Evolutionary conservation across 371 early-diverging fungal species (phyloP), one percentile per base, ranked within the genome.

Genomic region (Mucor mucedo): DNA sequence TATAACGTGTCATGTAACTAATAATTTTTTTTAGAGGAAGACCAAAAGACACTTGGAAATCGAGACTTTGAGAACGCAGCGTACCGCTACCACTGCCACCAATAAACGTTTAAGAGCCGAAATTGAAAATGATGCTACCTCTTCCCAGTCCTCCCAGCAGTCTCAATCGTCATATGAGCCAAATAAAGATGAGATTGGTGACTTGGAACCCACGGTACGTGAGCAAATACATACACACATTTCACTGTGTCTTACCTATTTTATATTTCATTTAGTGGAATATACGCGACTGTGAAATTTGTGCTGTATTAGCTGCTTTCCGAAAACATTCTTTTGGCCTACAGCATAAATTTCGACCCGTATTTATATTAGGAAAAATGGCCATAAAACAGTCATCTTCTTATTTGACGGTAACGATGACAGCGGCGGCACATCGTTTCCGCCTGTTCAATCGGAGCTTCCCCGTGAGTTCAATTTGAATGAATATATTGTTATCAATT

Each of bases 141-240:
- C 57, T 57, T 57, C 57, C 57, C 57, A 57, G 57, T 55, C 55
- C 55, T 55, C 55, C 29, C 42, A 55, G 41, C 28, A 55, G 55
- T 57, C 47, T 33, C 57, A 57, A 45, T 57, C 57, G 44, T 57
- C 57, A 45, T 57, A 57, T 33, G 47, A 57, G 57, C 47, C 47
- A 45, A n/a, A 57, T 57, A 57, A 57, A 57, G 57, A 57, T 14
- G 45, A 57, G 45, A 30, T 57, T 57, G 45, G 45, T 57, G 57
- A 45, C 5, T 57, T 57, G 33, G n/a, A 53, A 21, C 45, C 45
- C 16, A 45, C 9, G 29, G 47, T 57, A 57, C 47, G 47, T 57
- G 57, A 57, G 57, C 44, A 57, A 57, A 57, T 42, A 57, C 45
- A 57, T n/a, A n/a, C n/a, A 57, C 57, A 16, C 47, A 57, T 57